Evolutionary conservation across 805 yeast genomes (phyloP), one percentile per base, ranked within the genome.

Genomic region (Candida silvicultrix): DNA sequence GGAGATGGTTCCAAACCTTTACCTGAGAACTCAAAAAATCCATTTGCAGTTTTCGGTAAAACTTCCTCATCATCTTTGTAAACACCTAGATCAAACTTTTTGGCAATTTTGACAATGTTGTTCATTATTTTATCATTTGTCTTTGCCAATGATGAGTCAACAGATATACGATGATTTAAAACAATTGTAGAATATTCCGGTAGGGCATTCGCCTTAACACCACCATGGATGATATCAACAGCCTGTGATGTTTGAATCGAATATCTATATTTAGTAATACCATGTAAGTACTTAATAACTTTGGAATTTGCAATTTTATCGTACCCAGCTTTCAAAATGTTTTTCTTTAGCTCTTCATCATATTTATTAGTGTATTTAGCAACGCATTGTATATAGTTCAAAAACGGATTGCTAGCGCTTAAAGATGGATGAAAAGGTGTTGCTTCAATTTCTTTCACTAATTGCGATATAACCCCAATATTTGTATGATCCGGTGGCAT

Each of bases 401-500:
- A 63, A 41, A 74, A 67, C 14, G 94, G 94, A 62, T 81, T 84
- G 21, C 57, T 59, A 2, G 60, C 49, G 9, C 73, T 63, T 34
- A 85, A 62, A 12, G 66, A 50, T 1, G 81, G 69, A n/a, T 65
- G 58, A 55, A 68, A 81, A 12, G 79, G 81, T 45, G 74, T 74
- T 22, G 65, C 62, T 59, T 86, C 92, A 40, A 85, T 71, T 36
- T 60, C 54, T 10, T 65, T 57, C n/a, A 81, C 65, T 46, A 84
- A 66, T 50, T 80, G 78, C 1, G 85, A 69, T 44, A 79, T 60
- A 14, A 85, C 69, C 1, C 90, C 94, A 61, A 86, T 83, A 15
- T 82, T 74, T 2, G 90, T 83, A 60, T 85, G 89, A 41, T 74
- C 78, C 0, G 88, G 89, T 1, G 90, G 89, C 18, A 74, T 62